These are phyloP conservation scores for Schwanniomyces occidentalis DNA, from an alignment of 805 yeast genomes.

Conservation along the genomic window DNA sequence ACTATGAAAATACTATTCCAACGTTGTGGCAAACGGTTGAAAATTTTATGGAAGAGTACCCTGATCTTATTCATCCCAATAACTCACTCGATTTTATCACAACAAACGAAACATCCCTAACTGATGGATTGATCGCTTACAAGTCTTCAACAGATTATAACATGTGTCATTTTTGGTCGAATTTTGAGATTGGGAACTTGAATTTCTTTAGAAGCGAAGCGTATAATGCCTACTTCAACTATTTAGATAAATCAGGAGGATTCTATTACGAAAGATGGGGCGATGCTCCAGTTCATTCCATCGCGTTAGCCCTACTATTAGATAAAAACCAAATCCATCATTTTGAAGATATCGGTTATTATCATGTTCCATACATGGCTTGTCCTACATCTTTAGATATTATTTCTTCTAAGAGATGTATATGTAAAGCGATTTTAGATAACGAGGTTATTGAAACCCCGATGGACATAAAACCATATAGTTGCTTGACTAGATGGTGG, in stretches of 20 bases:
- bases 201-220: constrained; percentile 49
- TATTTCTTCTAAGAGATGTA: constrained; percentile 35
- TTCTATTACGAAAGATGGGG: constrained; percentile 65
- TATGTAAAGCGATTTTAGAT: constrained; percentile 27
- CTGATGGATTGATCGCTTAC: constrained; percentile 15
- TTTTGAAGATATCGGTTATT: constrained; percentile 47
- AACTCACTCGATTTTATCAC: constrained; percentile 51
- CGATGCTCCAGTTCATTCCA: constrained; percentile 50
- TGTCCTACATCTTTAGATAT: constrained; percentile 40
- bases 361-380: constrained; percentile 42
- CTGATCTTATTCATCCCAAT: constrained; percentile 47
- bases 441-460: constrained; percentile 21
- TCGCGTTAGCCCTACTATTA: constrained; percentile 33
- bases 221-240: constrained; percentile 46
- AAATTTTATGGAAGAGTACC: constrained; percentile 44
- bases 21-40: constrained; percentile 52
- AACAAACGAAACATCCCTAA: constrained; percentile 36
- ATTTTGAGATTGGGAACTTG: constrained; percentile 57
- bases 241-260: constrained; percentile 50
- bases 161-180: constrained; percentile 67
- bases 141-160: constrained; percentile 41
- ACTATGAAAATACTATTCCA: constrained; percentile 52
- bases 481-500: constrained; percentile 81
- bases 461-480: constrained; percentile 49
- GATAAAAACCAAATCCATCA: constrained; percentile 42